These are phyloP conservation scores for Aspergillus intermedius DNA, from an alignment of 2,329 filamentous ascomycete species.

Conservation along the genomic window DNA sequence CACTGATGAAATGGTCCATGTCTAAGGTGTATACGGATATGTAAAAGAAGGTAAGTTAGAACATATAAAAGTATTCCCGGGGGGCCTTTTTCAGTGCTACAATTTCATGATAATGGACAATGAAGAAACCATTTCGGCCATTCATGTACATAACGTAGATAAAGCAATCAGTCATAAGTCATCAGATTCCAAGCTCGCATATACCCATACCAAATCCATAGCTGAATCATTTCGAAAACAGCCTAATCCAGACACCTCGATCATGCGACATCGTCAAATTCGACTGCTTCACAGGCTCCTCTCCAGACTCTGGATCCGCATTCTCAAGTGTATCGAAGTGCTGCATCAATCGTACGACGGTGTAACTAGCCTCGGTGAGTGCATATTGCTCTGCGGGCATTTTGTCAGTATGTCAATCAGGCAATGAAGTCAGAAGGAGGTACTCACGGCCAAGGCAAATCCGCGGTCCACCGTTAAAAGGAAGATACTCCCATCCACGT, in stretches of 20 bases:
- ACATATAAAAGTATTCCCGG: too few relatives aligned
- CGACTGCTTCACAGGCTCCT: conserved; percentile 23
- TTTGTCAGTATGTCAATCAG: background rate
- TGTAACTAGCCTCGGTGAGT: conserved; percentile 37
- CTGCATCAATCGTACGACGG: conserved; percentile 32
- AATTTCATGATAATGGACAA: too few relatives aligned
- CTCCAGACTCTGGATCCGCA: conserved; percentile 22
- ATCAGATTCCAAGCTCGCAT: too few relatives aligned
- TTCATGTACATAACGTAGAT: too few relatives aligned
- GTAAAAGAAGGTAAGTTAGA: too few relatives aligned
- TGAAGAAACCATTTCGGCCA: background rate
- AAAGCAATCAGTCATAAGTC: too few relatives aligned
- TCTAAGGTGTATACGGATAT: too few relatives aligned
- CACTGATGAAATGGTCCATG: too few relatives aligned
- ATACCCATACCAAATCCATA: too few relatives aligned
- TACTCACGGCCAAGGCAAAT: conserved; percentile 37
- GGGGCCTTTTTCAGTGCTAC: too few relatives aligned
- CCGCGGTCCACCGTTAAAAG: conserved; percentile 34
- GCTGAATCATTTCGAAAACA: conserved; percentile 11
- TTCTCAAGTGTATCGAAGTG: conserved; percentile 31
- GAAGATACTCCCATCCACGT: conserved; percentile 33
- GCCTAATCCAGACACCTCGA: conserved; percentile 20
- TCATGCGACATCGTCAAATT: conserved; percentile 29
- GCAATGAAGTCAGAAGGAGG: background rate
- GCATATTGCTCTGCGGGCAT: conserved; percentile 34